phyloP scores from a whole-genome alignment of 306 rosid species.

The Cyclanthera cordifolia region DNA sequence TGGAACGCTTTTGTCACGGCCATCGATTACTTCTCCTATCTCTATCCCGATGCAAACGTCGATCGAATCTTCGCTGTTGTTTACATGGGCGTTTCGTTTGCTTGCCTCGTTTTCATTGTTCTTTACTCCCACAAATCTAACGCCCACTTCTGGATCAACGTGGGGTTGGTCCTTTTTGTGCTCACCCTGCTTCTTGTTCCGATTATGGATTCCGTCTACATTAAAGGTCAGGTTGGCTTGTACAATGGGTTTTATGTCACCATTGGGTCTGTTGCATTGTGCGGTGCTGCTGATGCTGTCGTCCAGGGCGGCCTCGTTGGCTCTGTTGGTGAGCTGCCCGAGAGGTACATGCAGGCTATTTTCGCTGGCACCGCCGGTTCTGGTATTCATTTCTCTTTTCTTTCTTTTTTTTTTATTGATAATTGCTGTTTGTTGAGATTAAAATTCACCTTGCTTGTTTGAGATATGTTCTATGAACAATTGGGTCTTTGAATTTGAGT shows the following conservation, averaged over 20 bases:
- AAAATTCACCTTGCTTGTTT: too few species aligned
- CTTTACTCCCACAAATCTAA: slow-evolving; percentile 48
- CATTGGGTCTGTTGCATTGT: slow-evolving; percentile 35
- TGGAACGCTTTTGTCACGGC: slow-evolving; percentile 95
- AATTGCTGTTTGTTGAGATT: neutral
- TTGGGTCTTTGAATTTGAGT: too few species aligned
- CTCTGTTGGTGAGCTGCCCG: slow-evolving; percentile 75
- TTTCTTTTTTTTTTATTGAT: neutral
- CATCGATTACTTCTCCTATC: slow-evolving; percentile 70
- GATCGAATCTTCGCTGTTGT: slow-evolving; percentile 74
- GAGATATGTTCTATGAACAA: too few species aligned
- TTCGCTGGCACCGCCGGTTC: slow-evolving; percentile 86
- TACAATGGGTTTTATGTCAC: slow-evolving; percentile 52
- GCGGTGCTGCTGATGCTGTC: slow-evolving; percentile 54
- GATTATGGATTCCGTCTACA: slow-evolving; percentile 34
- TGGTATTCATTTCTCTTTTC: slow-evolving; percentile 21
- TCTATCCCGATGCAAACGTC: slow-evolving; percentile 69
- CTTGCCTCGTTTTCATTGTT: slow-evolving; percentile 40
- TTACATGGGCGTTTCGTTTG: slow-evolving; percentile 44
- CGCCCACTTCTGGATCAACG: slow-evolving; percentile 47
- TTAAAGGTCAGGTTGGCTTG: slow-evolving; percentile 66
- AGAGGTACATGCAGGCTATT: slow-evolving; percentile 72
- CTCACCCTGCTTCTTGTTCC: slow-evolving; percentile 51
- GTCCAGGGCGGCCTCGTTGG: slow-evolving; percentile 78
- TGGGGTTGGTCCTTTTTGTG: slow-evolving; percentile 49